Conservation (phyloP, 2,329 filamentous ascomycete species). For the Cercospora zeina region DNA sequence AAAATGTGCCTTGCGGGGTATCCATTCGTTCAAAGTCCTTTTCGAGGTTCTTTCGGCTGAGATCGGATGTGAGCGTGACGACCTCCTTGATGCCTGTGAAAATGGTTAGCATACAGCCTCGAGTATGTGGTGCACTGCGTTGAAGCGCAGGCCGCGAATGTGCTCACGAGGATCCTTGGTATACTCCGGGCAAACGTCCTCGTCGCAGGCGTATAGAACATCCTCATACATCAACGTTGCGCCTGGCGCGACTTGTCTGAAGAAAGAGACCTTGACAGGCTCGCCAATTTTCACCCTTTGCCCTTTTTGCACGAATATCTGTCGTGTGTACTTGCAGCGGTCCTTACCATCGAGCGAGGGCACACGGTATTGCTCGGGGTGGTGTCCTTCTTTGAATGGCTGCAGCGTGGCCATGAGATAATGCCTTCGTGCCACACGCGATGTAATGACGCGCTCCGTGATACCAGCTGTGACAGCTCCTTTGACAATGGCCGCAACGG, state of each 20-base stretch:
- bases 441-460: conserved; percentile 92
- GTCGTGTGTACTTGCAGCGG: conserved; percentile 95
- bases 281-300: conserved; percentile 99
- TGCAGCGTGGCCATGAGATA: conserved; percentile 99
- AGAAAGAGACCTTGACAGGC: conserved; percentile 97
- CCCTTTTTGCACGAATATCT: conserved; percentile 98
- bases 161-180: conserved; percentile 97
- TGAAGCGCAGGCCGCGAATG: neutral
- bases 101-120: conserved; percentile 34
- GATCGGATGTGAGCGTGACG: conserved; percentile 92
- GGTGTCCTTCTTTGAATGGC: conserved; percentile 98
- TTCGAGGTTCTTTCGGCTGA: conserved; percentile 96
- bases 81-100: conserved; percentile 92
- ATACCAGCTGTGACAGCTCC: conserved; percentile 97
- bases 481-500: conserved; percentile 97
- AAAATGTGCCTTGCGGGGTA: conserved; percentile 94
- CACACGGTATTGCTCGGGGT: conserved; percentile 96
- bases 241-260: conserved; percentile 94
- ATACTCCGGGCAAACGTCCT: conserved; percentile 97
- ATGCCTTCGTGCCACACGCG: conserved; percentile 93
- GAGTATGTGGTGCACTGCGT: neutral
- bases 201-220: conserved; percentile 94
- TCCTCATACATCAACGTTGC: conserved; percentile 99
- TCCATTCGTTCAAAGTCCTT: conserved; percentile 99
- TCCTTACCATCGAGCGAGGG: conserved; percentile 96